Evolutionary conservation across 495 filamentous ascomycete genomes (phyloP).

Genomic region (Parachaetomium inaequale): DNA sequence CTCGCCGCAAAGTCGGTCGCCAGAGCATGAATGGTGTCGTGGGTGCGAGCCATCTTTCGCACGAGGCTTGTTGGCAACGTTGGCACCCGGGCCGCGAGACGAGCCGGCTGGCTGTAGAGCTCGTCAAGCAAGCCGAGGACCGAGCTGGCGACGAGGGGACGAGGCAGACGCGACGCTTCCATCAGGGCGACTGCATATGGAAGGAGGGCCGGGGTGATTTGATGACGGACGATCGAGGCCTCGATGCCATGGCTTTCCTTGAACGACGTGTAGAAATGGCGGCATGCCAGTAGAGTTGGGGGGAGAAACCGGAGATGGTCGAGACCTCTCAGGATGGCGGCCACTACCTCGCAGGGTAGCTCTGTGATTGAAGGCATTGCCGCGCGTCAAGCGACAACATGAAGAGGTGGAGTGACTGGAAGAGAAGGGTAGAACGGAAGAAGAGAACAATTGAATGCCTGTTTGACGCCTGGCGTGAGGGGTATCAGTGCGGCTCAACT

Average conservation of each 20-base stretch:
- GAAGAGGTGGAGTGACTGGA: no score
- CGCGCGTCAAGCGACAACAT: no score
- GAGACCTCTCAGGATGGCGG: neutral
- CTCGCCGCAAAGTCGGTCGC: neutral
- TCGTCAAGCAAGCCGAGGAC: neutral
- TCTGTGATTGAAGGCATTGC: slow-evolving; percentile 3
- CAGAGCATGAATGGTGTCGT: neutral
- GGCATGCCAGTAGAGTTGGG: neutral
- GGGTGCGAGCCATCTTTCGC: neutral
- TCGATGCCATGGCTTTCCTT: slow-evolving; percentile 5
- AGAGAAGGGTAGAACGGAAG: no score
- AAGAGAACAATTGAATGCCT: no score
- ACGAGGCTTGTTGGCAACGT: neutral
- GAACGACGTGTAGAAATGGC: slow-evolving; percentile 4
- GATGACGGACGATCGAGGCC: neutral
- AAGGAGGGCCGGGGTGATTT: slow-evolving; percentile 6
- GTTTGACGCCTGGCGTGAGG: no score
- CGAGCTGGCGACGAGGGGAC: neutral
- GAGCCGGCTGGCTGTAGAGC: neutral
- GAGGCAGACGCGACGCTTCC: slow-evolving; percentile 1
- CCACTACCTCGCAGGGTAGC: slow-evolving; percentile 1
- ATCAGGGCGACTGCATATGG: neutral
- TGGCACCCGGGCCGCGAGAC: neutral
- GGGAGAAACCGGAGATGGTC: slow-evolving; percentile 3
- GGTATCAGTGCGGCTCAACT: no score